Evolutionary conservation across 1,284 basidiomycete genomes (phyloP), one percentile per base, ranked within the genome.

Genomic region (Cutaneotrichosporon sp.): DNA sequence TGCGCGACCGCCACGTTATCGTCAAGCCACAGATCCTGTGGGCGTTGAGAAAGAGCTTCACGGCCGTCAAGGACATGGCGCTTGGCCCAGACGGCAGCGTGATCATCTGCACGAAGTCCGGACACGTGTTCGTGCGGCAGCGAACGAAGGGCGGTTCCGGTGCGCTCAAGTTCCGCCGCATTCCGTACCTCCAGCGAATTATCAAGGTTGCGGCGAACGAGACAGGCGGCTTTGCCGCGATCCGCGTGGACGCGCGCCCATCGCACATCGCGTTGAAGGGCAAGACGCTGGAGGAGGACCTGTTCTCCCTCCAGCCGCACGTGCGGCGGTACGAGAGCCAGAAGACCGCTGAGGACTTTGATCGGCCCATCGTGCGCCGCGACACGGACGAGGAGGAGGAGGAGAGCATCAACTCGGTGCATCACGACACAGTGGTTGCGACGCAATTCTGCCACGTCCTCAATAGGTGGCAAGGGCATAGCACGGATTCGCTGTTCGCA

Each of bases 51-150:
- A 92, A 90, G 74, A 88, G 89, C 66, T 91, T 92, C 73, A 91
- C 90, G 47, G 89, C 91, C 25, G 91, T 92, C 43, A 87, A 84
- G 84, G 95, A 98, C 73, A 89, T 95, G 9, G 94, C 92, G 0
- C 83, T 98, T 22, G 92, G 94, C 16, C 82, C 87, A 0, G 93
- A 97, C 68, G 92, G 94, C 2, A 87, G 89, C 8, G 86, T 98
- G 70, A 89, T 97, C 70, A 84, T 98, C 46, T 97, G 92, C 79
- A 98, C 95, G 0, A 87, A 90, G 68, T 94, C 94, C 1, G 95
- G 95, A 0, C 94, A 98, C 70, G 94, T 97, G 31, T 98, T 91
- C 71, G 85, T 95, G 24, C 87, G 92, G 27, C 84, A 87, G 20
- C 85, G 91, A 20, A 64, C 69, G 46, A 81, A 81, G 64, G 65